A percentile compares a stretch with the other conserved stretches of the same genome.
Evolutionary conservation across 2,329 filamentous ascomycete genomes (phyloP).

Genomic region (Talaromyces sp.): DNA sequence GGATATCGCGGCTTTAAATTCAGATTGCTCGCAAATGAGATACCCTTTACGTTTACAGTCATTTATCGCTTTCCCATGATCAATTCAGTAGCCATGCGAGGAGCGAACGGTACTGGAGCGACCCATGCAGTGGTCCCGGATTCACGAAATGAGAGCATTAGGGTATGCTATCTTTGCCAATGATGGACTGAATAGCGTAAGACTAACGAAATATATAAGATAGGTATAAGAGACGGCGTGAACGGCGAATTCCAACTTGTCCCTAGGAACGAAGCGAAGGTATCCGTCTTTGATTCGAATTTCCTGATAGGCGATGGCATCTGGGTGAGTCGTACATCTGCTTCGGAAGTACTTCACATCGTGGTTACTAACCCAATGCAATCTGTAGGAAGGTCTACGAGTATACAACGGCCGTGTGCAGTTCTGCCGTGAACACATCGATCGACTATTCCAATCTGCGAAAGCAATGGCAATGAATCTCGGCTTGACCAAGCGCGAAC

Average conservation of each 20-base stretch:
- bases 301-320: constrained; percentile 4
- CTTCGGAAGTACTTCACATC: not conserved
- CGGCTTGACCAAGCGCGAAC: constrained; percentile 1
- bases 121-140: constrained; percentile 1
- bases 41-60: not conserved
- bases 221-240: not conserved
- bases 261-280: not conserved
- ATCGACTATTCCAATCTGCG: constrained; percentile 2
- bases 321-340: not conserved
- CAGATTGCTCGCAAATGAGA: not conserved
- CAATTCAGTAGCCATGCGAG: not conserved
- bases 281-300: constrained; percentile 6
- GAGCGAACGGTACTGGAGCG: constrained; percentile 4
- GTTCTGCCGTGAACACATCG: constrained; percentile 3
- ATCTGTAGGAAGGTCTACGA: not conserved
- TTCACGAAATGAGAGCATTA: not conserved
- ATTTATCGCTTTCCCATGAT: not conserved
- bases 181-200: not conserved
- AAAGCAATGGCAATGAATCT: constrained; percentile 11
- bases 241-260: constrained; percentile 2
- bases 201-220: not conserved
- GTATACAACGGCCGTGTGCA: constrained; percentile 6
- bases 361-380: not conserved
- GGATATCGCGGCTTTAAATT: not conserved
- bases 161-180: not conserved